A percentile compares a stretch with the other conserved stretches of the same genome.
Conservation (phyloP, 306 rosid species). For the Sophora flavescens region DNA sequence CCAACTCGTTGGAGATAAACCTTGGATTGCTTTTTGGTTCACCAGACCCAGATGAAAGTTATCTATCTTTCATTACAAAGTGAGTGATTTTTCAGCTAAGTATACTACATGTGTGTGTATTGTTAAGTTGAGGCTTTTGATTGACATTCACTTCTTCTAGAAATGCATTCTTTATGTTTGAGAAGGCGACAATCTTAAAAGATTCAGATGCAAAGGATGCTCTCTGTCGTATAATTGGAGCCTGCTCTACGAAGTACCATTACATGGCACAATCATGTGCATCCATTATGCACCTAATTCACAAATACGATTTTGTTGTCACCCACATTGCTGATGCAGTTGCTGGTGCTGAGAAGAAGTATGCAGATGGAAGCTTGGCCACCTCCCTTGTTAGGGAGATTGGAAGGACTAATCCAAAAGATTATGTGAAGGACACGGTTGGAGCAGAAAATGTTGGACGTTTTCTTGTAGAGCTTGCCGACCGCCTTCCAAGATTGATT, state of each 20-base stretch:
- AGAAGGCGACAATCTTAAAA: conserved; percentile 68
- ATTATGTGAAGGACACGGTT: conserved; percentile 79
- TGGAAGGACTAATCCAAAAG: conserved; percentile 94
- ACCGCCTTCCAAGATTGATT: conserved; percentile 82
- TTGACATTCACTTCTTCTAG: conserved; percentile 53
- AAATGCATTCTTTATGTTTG: conserved; percentile 79
- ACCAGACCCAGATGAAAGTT: conserved; percentile 73
- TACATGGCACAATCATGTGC: conserved; percentile 88
- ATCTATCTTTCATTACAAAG: conserved; percentile 81
- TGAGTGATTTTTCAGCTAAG: conserved; percentile 50
- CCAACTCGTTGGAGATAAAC: conserved; percentile 89
- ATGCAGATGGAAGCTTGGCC: conserved; percentile 88
- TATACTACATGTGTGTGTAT: neutral
- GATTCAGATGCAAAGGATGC: conserved; percentile 81
- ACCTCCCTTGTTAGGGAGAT: conserved; percentile 79
- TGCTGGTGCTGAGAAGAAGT: conserved; percentile 81
- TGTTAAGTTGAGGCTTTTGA: conserved; percentile 35
- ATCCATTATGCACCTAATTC: conserved; percentile 86
- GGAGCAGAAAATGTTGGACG: conserved; percentile 98
- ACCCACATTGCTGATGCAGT: conserved; percentile 86
- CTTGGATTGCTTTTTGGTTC: conserved; percentile 85
- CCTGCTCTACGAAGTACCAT: conserved; percentile 90
- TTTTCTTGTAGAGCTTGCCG: conserved; percentile 88
- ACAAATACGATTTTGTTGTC: conserved; percentile 91
- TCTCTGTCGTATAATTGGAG: conserved; percentile 82